Evolutionary conservation across 208 protist genomes (phyloP).

Genomic region (Naegleria fowleri): DNA sequence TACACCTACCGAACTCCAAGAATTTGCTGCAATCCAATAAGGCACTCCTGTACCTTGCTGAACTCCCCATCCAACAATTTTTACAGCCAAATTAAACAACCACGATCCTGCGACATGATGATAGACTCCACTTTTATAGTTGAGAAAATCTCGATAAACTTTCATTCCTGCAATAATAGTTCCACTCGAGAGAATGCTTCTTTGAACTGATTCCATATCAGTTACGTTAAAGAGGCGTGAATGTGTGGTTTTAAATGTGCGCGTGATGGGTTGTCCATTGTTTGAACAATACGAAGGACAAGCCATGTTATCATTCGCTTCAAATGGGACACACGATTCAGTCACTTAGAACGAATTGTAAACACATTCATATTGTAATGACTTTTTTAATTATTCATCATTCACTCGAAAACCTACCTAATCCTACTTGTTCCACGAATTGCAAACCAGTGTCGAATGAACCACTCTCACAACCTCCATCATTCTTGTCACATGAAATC

Average conservation of each 20-base stretch:
- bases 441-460: constrained; percentile 29
- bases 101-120: background rate
- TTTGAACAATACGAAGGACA: background rate
- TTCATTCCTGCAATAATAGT: background rate
- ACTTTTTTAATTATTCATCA: background rate
- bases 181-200: background rate
- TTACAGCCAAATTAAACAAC: background rate
- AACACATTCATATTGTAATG: too few species aligned
- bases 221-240: background rate
- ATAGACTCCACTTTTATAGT: background rate
- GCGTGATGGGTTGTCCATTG: background rate
- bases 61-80: background rate
- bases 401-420: background rate
- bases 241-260: background rate
- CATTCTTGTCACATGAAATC: constrained; percentile 38
- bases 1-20: too few species aligned
- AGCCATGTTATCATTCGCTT: background rate
- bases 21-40: too few species aligned
- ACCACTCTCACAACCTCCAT: constrained; percentile 44
- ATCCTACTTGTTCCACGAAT: background rate
- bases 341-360: background rate
- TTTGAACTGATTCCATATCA: background rate
- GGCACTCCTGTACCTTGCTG: background rate
- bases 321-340: background rate
- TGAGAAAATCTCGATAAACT: background rate